Conservation (phyloP, 225 moss, liverwort and hornwort genomes). For the Pseudisothecium myosuroides region DNA sequence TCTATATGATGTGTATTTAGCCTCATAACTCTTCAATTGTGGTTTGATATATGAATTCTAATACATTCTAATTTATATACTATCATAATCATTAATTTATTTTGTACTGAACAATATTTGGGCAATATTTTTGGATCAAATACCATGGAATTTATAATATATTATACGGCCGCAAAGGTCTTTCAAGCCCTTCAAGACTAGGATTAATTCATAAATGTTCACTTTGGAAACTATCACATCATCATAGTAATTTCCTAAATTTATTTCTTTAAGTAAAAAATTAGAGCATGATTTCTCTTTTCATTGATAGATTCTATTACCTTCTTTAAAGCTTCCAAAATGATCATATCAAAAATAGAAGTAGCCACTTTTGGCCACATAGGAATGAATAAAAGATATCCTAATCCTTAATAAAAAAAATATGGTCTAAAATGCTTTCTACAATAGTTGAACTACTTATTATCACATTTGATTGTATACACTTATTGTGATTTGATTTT, state of each 20-base stretch:
- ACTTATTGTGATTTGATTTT: neutral
- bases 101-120: too few species aligned
- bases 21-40: too few species aligned
- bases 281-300: too few species aligned
- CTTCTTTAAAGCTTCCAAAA: neutral
- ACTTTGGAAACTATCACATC: neutral
- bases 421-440: neutral
- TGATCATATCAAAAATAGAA: neutral
- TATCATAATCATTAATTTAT: too few species aligned
- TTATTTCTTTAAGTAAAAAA: neutral
- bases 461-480: neutral
- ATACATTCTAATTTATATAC: too few species aligned
- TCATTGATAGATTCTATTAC: neutral
- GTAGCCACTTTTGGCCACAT: neutral
- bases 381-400: neutral
- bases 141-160: too few species aligned
- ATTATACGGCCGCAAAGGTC: too few species aligned
- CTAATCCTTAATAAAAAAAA: neutral
- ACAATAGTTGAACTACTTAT: neutral
- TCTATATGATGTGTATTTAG: too few species aligned
- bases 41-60: too few species aligned
- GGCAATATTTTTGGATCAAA: too few species aligned
- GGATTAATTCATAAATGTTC: too few species aligned
- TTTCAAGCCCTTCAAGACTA: too few species aligned
- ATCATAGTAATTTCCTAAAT: neutral